Conservation (phyloP, 345 rosid species). For the Melaleuca quinquenervia region DNA sequence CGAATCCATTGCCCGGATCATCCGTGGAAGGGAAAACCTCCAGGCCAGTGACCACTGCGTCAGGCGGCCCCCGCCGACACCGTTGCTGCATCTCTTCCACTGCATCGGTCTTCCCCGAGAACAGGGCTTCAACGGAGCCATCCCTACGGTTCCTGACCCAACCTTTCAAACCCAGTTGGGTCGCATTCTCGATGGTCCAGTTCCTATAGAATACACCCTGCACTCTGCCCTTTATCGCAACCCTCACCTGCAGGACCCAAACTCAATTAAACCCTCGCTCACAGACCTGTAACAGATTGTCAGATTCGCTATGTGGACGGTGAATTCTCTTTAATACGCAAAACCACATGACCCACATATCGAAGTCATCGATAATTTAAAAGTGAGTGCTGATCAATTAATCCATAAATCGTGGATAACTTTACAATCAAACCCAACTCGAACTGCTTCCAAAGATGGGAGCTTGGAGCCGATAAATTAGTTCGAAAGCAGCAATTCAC, state of each 20-base stretch:
- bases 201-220: slow-evolving; percentile 89
- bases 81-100: slow-evolving; percentile 82
- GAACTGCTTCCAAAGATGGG: neutral
- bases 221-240: slow-evolving; percentile 69
- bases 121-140: slow-evolving; percentile 82
- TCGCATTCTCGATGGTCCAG: slow-evolving; percentile 79
- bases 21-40: slow-evolving; percentile 63
- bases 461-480: neutral
- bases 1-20: slow-evolving; percentile 57
- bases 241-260: slow-evolving; percentile 41
- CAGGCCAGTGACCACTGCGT: slow-evolving; percentile 62
- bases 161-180: slow-evolving; percentile 65
- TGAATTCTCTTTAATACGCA: neutral
- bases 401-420: neutral
- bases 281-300: neutral
- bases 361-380: neutral
- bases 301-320: neutral
- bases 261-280: neutral
- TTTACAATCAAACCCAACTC: neutral
- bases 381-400: neutral
- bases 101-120: slow-evolving; percentile 48
- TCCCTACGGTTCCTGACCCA: slow-evolving; percentile 91
- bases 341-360: neutral
- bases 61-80: slow-evolving; percentile 76
- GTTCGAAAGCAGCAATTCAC: neutral